Percentiles rank a stretch among this genome's conserved stretches.
phyloP scores from a whole-genome alignment of 2,329 filamentous ascomycete species.

The Fusarium mundagurra region DNA sequence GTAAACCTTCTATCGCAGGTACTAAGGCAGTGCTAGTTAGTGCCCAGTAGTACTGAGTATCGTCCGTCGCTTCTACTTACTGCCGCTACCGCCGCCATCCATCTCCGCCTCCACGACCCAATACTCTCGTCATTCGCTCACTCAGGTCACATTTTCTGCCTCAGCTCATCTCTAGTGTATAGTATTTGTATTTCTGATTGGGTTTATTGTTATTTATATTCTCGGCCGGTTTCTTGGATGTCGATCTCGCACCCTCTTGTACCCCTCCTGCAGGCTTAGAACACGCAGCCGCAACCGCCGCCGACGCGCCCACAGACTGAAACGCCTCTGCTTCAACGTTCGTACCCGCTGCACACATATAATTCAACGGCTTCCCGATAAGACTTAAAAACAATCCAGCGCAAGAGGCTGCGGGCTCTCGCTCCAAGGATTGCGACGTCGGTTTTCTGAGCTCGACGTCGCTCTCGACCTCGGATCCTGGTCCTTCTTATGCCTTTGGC shows the following conservation, averaged over 20 bases:
- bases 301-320: constrained; percentile 25
- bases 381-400: constrained; percentile 1
- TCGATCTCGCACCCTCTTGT: constrained; percentile 12
- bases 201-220: not conserved
- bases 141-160: constrained; percentile 15
- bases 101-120: constrained; percentile 31
- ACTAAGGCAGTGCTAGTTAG: constrained; percentile 8
- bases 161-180: constrained; percentile 13
- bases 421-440: constrained; percentile 34
- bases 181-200: constrained; percentile 6
- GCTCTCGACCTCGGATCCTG: constrained; percentile 38
- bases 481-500: constrained; percentile 41
- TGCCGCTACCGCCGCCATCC: constrained; percentile 11
- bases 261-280: constrained; percentile 28
- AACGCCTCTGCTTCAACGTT: constrained; percentile 26
- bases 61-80: constrained; percentile 8
- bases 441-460: constrained; percentile 29
- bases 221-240: constrained; percentile 11
- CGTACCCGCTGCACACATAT: constrained; percentile 20
- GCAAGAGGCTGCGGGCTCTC: constrained; percentile 23
- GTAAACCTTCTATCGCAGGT: constrained; percentile 33
- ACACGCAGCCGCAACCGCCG: constrained; percentile 23
- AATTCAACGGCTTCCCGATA: constrained; percentile 21
- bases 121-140: constrained; percentile 28
- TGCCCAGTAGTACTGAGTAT: not conserved